Evolutionary conservation across 768 basidiomycete species (phyloP), one percentile per base, ranked within the genome.

Genomic region (Phylloporus scabripes): DNA sequence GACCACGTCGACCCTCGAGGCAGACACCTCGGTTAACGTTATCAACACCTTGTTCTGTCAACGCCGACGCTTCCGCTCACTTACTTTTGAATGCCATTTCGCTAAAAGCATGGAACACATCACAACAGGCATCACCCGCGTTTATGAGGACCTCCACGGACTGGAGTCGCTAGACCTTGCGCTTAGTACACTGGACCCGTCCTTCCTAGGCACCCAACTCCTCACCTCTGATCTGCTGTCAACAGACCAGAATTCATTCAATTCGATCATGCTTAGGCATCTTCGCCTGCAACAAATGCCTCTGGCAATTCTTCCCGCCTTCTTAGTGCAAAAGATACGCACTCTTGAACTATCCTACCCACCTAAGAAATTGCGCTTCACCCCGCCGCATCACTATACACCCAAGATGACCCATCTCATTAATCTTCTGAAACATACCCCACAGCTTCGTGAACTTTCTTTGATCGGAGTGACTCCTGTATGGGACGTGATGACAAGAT

Each of bases 241-340:
- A 15, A 28, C 33, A 28, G 46, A 53, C 32, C 53, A 46, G 41
- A 33, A 31, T 32, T 24, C 45, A n/a, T 15, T 18, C 51, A 31
- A 42, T 39, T 34, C 52, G 28, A 54, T 46, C 23, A 20, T 28
- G 11, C 68, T 69, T 17, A 49, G 49, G 37, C 59, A 69, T 56
- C 70, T 78, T 21, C 70, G 70, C 47, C 54, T 79, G 23, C 66
- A 71, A 44, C 66, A 73, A 57, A 56, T 79, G 24, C 73, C 76
- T 18, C 61, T 70, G 12, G 66, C 66, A 36, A 64, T 64, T 42
- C 58, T 77, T 4, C 69, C 74, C 11, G 51, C 60, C 12, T 58
- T 59, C 45, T 65, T 74, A 45, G 54, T 77, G 37, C 55, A 61
- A 23, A 71, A 73, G 49, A 61, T 79, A 40, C 64, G 58, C 47